Evolutionary conservation across 805 yeast species (phyloP).

Genomic region (Lachancea lanzarotensis): DNA sequence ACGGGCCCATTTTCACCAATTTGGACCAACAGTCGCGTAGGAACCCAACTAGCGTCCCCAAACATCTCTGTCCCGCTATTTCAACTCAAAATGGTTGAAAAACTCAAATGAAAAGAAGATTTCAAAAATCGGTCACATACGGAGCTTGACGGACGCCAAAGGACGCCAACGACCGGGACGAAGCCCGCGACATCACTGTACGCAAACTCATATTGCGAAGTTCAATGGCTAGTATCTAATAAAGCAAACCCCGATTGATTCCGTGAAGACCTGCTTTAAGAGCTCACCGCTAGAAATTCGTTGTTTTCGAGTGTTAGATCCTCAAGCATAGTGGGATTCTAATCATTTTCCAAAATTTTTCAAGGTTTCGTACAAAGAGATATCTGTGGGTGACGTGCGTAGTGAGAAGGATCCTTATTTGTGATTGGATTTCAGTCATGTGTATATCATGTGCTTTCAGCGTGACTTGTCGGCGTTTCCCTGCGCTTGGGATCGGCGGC

Average conservation of each 20-base stretch:
- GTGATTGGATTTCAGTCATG: constrained; percentile 19
- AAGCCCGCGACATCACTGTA: constrained; percentile 23
- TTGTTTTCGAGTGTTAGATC: too few relatives aligned
- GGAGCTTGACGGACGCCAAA: constrained; percentile 24
- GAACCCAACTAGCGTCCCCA: too few relatives aligned
- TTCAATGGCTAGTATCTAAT: background rate
- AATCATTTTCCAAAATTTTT: background rate
- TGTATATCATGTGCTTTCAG: constrained; percentile 8
- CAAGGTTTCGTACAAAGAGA: background rate
- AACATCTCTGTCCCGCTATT: background rate
- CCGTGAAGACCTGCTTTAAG: background rate
- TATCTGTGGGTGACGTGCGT: background rate
- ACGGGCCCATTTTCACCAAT: too few relatives aligned
- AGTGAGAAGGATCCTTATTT: background rate
- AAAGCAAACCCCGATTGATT: background rate
- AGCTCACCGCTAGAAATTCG: too few relatives aligned
- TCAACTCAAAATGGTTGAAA: too few relatives aligned
- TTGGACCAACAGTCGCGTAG: too few relatives aligned
- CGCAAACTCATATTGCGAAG: constrained; percentile 24
- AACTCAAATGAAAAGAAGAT: too few relatives aligned
- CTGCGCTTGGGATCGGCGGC: background rate
- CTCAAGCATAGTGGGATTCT: background rate
- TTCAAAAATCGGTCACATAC: constrained; percentile 6
- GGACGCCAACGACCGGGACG: constrained; percentile 21
- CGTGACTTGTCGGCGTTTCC: background rate